Base-by-base conservation (phyloP, 192 early-diverging fungal species). In the Podila epigama region DNA sequence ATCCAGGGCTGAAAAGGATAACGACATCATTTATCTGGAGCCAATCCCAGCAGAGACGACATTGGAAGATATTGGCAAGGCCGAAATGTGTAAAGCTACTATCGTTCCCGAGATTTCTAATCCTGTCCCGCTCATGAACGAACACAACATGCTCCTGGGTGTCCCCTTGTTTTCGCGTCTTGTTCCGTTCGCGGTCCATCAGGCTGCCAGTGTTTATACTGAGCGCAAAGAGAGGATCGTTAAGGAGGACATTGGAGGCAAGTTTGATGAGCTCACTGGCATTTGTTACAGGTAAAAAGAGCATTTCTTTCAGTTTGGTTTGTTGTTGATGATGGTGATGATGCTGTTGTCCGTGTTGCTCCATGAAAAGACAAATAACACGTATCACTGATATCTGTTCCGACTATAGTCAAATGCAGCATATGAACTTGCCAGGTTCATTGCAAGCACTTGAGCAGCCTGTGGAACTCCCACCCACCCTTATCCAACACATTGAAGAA, bases 171-270 rank as follows among this genome's bases (percentile, higher is more conserved):
- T 97, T 57, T 85, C 88, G 39, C 88, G 87, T 12, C 83, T 97
- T 35, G 93, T 97, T 10, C 96, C 96, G 10, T 94, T 96, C 83
- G 93, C 92, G 5, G 92, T 96, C 29, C 95, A 97, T 79, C 93
- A 95, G 77, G 93, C 93, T 3, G 92, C 89, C 12, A 93, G 92
- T 58, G 84, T 95, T 9, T 97, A 96, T 75, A 87, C 85, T n/a
- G 89, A 92, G 67, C 85, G 93, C 37, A 92, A 93, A 66, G 93
- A 96, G 52, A 82, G 89, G 32, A 70, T 93, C 27, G 86, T 96
- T 7, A 89, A 87, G 53, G 87, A 89, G 34, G 86, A 87, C 39
- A 86, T 95, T 40, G 75, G 89, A 15, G 83, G 75, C 2, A 80
- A 86, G 35, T 73, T 94, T 33, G 85, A 91, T 15, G 92, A 94